Base-by-base conservation (phyloP, 2,329 filamentous ascomycete species). In the Meredithiella fracta region DNA sequence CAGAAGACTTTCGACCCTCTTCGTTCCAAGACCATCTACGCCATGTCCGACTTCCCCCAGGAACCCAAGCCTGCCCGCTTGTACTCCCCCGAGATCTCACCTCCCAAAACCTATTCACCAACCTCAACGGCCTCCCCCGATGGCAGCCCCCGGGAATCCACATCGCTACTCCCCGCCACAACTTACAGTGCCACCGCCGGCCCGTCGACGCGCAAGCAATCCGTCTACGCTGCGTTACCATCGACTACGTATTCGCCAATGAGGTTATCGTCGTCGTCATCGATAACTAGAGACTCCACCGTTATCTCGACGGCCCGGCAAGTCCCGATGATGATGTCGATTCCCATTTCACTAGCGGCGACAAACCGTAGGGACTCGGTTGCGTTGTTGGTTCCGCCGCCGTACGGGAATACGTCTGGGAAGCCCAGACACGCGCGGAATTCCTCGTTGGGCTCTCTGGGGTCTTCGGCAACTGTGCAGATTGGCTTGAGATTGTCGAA, bases 401-500 rank as follows among this genome's bases (percentile, higher is more conserved):
- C 49, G 15, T 52, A 58, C 22, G 56, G 56, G 25, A 54, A 44
- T 23, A 40, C 25, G 4, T 26, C 47, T 25, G 6, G 42, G 15
- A 54, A 47, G 42, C 53, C 50, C n/a, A 69, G 72, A n/a, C 76
- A 77, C 62, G 69, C 70, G 17, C 73, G 81, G 47, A 72, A 79
- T 58, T 80, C 79, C 3, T 59, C 57, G 2, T 23, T 59, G 9
- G 57, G 57, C 7, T 86, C 82, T 1, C 71, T 80, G 44, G 72
- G 72, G 15, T 85, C 82, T 47, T 78, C 78, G 8, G 81, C 81
- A 23, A 86, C 82, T 0, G 82, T 86, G 9, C 82, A 85, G 63
- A 86, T 86, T 53, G 83, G 82, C 1, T 70, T 86, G 15, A 76
- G 83, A 9, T 71, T 86, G 56, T 86, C 82, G 25, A 79, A 74